Percentiles rank a stretch among this genome's conserved stretches.
These are phyloP conservation scores for Lecanicillium sp. DNA, from an alignment of 2,329 filamentous ascomycete genomes.

Conservation along the genomic window DNA sequence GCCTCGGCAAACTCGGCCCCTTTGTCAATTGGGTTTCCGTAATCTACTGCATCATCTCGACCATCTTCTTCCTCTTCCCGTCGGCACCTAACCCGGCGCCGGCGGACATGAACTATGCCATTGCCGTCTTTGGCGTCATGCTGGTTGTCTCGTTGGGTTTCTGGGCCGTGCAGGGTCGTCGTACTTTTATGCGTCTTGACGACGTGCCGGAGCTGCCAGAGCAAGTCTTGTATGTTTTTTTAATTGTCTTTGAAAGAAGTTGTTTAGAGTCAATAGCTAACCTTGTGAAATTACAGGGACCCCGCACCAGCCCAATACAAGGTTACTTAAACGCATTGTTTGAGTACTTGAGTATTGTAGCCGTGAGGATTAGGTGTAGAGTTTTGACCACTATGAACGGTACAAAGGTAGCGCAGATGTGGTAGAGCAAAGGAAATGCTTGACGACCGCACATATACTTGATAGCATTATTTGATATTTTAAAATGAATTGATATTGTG, in stretches of 20 bases:
- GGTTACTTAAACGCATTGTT: too few species aligned
- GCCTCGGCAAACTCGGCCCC: constrained; percentile 34
- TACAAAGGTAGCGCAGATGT: too few species aligned
- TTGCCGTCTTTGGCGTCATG: constrained; percentile 48
- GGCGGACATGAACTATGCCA: constrained; percentile 49
- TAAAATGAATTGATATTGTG: too few species aligned
- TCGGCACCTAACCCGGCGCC: constrained; percentile 31
- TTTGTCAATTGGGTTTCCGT: constrained; percentile 40
- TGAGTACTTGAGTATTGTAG: too few species aligned
- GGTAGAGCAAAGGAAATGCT: too few species aligned
- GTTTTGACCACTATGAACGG: too few species aligned
- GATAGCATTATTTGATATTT: too few species aligned
- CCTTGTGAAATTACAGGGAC: neutral
- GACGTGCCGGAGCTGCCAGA: constrained; percentile 13
- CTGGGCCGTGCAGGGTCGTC: constrained; percentile 39
- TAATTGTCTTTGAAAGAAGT: too few species aligned
- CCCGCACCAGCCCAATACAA: too few species aligned
- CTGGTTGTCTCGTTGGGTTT: constrained; percentile 39
- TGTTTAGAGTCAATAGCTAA: neutral
- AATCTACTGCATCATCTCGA: constrained; percentile 42
- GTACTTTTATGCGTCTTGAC: constrained; percentile 17
- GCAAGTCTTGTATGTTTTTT: constrained; percentile 10
- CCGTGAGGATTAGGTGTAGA: too few species aligned
- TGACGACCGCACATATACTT: too few species aligned
- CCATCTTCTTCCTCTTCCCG: constrained; percentile 49